Percentiles rank a stretch among this genome's conserved stretches.
Conservation (phyloP, 352 stramenopile species). For the Aphanomyces astaci region DNA sequence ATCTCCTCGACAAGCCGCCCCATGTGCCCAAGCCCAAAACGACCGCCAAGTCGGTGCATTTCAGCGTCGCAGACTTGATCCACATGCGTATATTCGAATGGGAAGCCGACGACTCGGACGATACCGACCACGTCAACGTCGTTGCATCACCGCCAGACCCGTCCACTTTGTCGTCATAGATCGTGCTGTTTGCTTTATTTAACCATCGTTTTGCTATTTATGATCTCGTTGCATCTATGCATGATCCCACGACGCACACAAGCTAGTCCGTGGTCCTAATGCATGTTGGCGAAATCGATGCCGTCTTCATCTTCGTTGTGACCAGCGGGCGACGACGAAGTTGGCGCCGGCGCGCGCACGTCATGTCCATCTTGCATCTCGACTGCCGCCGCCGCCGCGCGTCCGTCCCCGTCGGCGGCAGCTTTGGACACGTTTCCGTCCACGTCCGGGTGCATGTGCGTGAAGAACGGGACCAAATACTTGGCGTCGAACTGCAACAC, state of each 20-base stretch:
- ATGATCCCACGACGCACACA: too few relatives aligned
- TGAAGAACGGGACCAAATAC: slow-evolving; percentile 75
- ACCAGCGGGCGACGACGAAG: not conserved
- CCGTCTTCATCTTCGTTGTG: slow-evolving; percentile 20
- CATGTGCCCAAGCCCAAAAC: slow-evolving; percentile 2
- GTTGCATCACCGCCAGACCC: not conserved
- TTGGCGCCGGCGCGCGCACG: not conserved
- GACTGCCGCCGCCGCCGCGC: not conserved
- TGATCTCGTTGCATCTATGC: too few relatives aligned
- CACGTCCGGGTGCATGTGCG: slow-evolving; percentile 54
- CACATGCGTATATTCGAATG: slow-evolving; percentile 13
- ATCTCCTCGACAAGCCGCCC: not conserved
- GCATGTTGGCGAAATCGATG: slow-evolving; percentile 23
- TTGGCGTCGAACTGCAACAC: slow-evolving; percentile 82
- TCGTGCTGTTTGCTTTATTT: not conserved
- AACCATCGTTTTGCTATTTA: too few relatives aligned
- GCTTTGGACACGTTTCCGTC: slow-evolving; percentile 22
- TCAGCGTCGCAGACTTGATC: not conserved
- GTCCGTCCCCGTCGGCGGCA: not conserved
- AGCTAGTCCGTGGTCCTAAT: too few relatives aligned
- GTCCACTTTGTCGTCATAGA: slow-evolving; percentile 15
- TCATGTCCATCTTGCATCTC: not conserved
- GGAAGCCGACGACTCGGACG: not conserved
- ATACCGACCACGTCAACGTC: not conserved
- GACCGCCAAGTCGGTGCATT: slow-evolving; percentile 9